Base-by-base conservation (phyloP, 164 flowering plant genomes). In the Nymphaea colorata region DNA sequence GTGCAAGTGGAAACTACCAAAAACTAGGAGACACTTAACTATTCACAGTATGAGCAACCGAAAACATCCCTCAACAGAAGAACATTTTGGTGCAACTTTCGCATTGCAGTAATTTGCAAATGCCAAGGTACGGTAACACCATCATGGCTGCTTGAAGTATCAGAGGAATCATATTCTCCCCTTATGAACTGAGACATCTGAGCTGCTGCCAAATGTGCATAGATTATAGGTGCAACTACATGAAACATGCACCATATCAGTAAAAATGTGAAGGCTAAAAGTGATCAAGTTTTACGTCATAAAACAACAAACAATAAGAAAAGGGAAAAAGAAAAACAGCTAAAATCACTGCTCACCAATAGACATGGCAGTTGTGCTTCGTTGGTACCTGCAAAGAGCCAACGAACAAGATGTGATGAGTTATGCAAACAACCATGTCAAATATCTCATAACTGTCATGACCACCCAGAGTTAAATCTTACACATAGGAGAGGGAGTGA, bases 291-390 rank as follows among this genome's bases (percentile, higher is more conserved):
- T 47, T 25, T 47, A 47, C 11, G 7, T 12, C 7, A 47, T 47
- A 2, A 12, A 47, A 47, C 12, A 7, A 12, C 55, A 7, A 47
- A 47, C 55, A 6, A 47, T 6, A 2, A 6, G 55, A 6, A 47
- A 12, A 12, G 11, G 12, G 11, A 7, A 47, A 47, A 47, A 7
- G 12, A 2, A 6, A 6, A 47, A 47, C 11, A 47, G 55, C 55
- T 47, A 5, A 15, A 59, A 17, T 3, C 15, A 3, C 6, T 11
- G 70, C 68, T 82, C 78, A 91, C 97, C 97, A 1, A 91, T 79
- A 6, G 97, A 91, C 11, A 91, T 86, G 7, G 95, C 97, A 15
- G 97, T 90, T 0, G 97, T 88, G 77, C 97, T 90, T 64, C 94
- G 71, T 65, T 90, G 97, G 66, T 90, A 88, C 65, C 94, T 90